A percentile compares a stretch with the other conserved stretches of the same genome.
phyloP scores from a whole-genome alignment of 169 alveolate genomes.

The Plasmodium blacklocki region DNA sequence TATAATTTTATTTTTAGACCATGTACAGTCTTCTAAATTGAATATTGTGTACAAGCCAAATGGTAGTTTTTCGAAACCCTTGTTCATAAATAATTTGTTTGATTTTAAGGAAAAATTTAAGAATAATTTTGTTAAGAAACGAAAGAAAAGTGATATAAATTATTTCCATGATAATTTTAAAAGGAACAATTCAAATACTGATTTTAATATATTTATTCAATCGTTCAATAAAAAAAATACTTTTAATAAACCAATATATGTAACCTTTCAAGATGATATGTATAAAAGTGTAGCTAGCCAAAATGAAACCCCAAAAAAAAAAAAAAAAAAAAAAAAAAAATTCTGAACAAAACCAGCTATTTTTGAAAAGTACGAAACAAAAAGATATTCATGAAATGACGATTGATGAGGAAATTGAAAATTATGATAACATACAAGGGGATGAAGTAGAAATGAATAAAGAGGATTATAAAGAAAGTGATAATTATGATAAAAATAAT shows the following conservation, averaged over 20 bases:
- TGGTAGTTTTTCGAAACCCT: neutral
- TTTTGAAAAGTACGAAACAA: neutral
- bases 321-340: constrained; percentile 4
- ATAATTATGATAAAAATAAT: neutral
- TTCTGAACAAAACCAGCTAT: too few species aligned
- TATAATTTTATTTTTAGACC: constrained; percentile 1
- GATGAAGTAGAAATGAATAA: neutral
- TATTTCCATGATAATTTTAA: neutral
- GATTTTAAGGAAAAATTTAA: neutral
- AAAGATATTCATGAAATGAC: neutral
- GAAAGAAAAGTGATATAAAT: neutral
- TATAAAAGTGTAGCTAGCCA: too few species aligned
- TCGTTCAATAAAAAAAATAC: constrained; percentile 37
- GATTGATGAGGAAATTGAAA: neutral
- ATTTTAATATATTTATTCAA: neutral
- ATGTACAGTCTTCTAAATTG: constrained; percentile 7
- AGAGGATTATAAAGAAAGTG: neutral
- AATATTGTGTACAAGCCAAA: neutral
- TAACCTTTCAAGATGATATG: constrained; percentile 2
- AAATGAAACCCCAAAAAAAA: neutral
- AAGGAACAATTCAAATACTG: neutral
- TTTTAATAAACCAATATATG: constrained; percentile 27
- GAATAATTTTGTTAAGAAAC: neutral
- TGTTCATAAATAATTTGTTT: neutral
- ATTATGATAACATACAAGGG: neutral